These are phyloP conservation scores for Pythium sukuiense DNA, from an alignment of 352 stramenopile genomes.

Conservation along the genomic window DNA sequence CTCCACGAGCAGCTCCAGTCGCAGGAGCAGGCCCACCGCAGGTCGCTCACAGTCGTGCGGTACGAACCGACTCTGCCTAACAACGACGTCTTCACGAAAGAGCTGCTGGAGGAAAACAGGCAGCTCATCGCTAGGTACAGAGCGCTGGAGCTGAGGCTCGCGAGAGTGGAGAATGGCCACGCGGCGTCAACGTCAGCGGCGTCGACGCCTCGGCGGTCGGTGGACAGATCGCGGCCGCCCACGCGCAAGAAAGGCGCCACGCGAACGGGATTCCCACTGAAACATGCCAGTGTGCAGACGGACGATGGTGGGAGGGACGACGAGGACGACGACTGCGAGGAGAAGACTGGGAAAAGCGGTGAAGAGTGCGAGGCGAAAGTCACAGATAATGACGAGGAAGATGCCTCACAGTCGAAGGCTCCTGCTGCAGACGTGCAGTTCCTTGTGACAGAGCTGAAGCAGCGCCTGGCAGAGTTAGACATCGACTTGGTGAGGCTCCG, in stretches of 20 bases:
- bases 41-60: conserved; percentile 53
- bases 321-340: neutral
- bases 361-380: neutral
- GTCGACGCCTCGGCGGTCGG: conserved; percentile 9
- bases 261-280: conserved; percentile 11
- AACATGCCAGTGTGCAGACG: conserved; percentile 20
- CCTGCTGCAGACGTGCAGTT: conserved; percentile 4
- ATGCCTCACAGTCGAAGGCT: neutral
- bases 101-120: conserved; percentile 67
- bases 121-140: conserved; percentile 37
- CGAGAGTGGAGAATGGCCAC: conserved; percentile 31
- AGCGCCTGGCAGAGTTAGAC: conserved; percentile 42
- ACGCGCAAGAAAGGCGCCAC: neutral
- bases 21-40: conserved; percentile 42
- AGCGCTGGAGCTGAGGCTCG: conserved; percentile 41
- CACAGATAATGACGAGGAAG: neutral
- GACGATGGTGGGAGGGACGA: neutral
- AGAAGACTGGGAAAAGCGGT: neutral
- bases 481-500: conserved; percentile 45
- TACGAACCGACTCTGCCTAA: conserved; percentile 56
- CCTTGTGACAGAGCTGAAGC: conserved; percentile 41
- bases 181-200: neutral
- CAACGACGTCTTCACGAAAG: conserved; percentile 62
- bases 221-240: neutral
- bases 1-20: conserved; percentile 35